Conservation (phyloP, 2,329 filamentous ascomycete species). For the Fusarium buxicola region DNA sequence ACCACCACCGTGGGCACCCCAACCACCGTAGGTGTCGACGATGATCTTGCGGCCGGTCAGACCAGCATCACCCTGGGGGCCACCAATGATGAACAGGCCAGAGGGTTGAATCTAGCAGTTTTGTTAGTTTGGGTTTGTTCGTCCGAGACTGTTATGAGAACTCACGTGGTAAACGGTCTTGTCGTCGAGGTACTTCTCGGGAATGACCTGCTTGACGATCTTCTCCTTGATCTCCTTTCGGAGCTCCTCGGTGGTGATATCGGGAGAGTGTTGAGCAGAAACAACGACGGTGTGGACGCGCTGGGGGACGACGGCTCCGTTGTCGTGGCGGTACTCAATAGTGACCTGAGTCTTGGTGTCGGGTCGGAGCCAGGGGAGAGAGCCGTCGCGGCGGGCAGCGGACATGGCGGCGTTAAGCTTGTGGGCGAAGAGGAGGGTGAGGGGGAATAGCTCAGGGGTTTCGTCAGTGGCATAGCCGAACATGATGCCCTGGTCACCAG, state of each 20-base stretch:
- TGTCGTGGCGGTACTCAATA: conserved; percentile 97
- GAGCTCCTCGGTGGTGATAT: conserved; percentile 90
- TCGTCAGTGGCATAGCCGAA: conserved; percentile 99
- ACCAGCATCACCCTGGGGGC: conserved; percentile 98
- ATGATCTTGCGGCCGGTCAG: conserved; percentile 99
- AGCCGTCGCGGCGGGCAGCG: conserved; percentile 85
- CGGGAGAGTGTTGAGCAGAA: conserved; percentile 91
- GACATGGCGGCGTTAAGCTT: conserved; percentile 97
- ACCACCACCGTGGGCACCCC: conserved; percentile 99
- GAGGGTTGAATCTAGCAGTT: conserved; percentile 86
- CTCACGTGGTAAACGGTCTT: conserved; percentile 94
- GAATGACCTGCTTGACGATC: conserved; percentile 96
- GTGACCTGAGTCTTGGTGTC: conserved; percentile 99
- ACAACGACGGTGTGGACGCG: conserved; percentile 97
- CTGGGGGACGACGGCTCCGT: conserved; percentile 89
- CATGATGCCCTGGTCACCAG: conserved; percentile 99
- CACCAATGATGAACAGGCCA: conserved; percentile 98
- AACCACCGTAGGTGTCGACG: conserved; percentile 99
- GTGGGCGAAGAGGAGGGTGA: conserved; percentile 94
- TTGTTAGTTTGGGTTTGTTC: conserved; percentile 19
- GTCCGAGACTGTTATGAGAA: conserved; percentile 32
- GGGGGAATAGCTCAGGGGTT: conserved; percentile 95
- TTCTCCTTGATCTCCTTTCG: conserved; percentile 96
- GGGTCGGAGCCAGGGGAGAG: conserved; percentile 92
- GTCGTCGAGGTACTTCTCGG: conserved; percentile 90